These are phyloP conservation scores for Backusella sp. DNA, from an alignment of 192 early-diverging fungal genomes.

Conservation along the genomic window DNA sequence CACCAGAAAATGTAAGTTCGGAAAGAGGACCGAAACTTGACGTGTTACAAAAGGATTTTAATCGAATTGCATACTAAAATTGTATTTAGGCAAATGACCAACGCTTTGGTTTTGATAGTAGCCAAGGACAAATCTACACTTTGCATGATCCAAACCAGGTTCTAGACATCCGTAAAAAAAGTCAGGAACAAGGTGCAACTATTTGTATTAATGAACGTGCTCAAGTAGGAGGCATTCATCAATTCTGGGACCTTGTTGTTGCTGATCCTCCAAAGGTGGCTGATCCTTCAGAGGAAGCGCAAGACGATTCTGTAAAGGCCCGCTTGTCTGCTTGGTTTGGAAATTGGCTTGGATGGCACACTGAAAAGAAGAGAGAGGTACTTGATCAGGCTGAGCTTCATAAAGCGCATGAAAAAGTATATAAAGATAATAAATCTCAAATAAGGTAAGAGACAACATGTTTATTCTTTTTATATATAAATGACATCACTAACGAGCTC, in stretches of 20 bases:
- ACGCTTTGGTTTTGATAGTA: constrained; percentile 14
- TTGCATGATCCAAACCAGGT: constrained; percentile 11
- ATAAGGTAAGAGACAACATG: constrained; percentile 12
- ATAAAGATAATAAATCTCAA: constrained; percentile 12
- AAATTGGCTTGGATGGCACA: constrained; percentile 20
- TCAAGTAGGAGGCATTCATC: neutral
- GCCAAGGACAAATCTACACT: constrained; percentile 17
- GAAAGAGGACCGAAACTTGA: neutral
- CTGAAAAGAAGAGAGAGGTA: neutral
- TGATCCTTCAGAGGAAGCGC: neutral
- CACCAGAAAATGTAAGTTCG: constrained; percentile 25
- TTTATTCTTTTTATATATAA: neutral
- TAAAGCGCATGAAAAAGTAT: constrained; percentile 19
- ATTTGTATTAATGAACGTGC: constrained; percentile 10
- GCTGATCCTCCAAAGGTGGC: constrained; percentile 4
- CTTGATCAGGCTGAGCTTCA: constrained; percentile 1
- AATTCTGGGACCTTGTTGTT: neutral
- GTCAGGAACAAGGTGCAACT: neutral
- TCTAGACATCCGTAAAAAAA: constrained; percentile 19
- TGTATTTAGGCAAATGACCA: constrained; percentile 16
- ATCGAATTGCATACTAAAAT: neutral
- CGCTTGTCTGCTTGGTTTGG: constrained; percentile 19
- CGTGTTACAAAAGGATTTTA: neutral
- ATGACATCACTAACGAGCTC: neutral
- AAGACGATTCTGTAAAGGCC: constrained; percentile 5